A percentile compares a stretch with the other conserved stretches of the same genome.
phyloP scores from a whole-genome alignment of 192 early-diverging fungal species.

The Umbelopsis vinacea region DNA sequence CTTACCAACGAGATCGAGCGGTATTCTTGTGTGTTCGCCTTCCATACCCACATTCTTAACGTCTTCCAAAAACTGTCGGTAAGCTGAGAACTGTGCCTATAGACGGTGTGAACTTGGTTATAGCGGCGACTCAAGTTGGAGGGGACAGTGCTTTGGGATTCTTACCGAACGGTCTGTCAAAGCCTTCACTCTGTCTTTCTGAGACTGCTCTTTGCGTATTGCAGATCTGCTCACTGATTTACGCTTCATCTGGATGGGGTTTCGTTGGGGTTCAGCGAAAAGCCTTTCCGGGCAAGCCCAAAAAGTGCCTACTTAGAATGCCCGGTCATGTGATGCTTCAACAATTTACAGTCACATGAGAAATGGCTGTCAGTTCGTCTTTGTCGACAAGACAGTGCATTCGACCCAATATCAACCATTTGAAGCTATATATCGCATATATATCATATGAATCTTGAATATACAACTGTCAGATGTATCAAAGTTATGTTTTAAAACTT shows the following conservation, averaged over 20 bases:
- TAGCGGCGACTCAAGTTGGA: not conserved
- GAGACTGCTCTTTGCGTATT: conserved; percentile 38
- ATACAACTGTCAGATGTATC: too few relatives aligned
- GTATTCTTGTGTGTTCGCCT: conserved; percentile 46
- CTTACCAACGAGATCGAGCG: conserved; percentile 55
- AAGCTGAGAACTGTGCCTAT: conserved; percentile 42
- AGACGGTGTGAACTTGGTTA: conserved; percentile 16
- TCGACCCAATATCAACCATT: too few relatives aligned
- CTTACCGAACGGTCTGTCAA: conserved; percentile 43
- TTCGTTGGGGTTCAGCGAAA: too few relatives aligned
- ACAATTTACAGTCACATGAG: too few relatives aligned
- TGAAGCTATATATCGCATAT: too few relatives aligned
- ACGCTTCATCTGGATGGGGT: not conserved
- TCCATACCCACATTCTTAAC: conserved; percentile 45
- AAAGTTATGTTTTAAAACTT: too few relatives aligned
- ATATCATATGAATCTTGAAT: too few relatives aligned
- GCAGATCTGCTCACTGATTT: conserved; percentile 23
- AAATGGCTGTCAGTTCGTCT: too few relatives aligned
- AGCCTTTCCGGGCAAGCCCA: too few relatives aligned
- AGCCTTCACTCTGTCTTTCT: conserved; percentile 33
- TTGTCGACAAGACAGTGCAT: too few relatives aligned
- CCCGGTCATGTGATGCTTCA: too few relatives aligned
- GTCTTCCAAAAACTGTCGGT: conserved; percentile 39
- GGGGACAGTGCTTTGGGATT: not conserved
- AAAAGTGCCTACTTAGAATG: too few relatives aligned